Evolutionary conservation across 2,329 filamentous ascomycete genomes (phyloP), one percentile per base, ranked within the genome.

Genomic region (Colletotrichum cereale): DNA sequence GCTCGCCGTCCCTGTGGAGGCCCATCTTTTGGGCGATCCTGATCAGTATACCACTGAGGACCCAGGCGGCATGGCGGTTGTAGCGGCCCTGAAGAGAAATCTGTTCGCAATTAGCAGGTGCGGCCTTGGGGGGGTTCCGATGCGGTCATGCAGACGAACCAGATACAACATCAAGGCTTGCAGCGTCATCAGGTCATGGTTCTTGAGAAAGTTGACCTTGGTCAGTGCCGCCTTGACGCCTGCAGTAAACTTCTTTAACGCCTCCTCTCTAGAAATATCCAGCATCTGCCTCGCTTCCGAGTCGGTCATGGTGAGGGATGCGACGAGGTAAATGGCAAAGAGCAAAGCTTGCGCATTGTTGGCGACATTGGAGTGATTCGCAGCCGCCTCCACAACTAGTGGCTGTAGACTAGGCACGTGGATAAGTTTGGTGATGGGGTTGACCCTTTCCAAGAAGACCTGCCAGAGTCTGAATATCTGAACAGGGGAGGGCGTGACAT

Each of bases 401-500:
- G 87, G 86, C 76, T 94, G 90, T 5, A 94, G 80, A 0, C 90
- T 90, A 0, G 93, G 92, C 1, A 91, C 87, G 77, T 96, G 93
- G 31, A 94, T 89, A 56, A 89, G 82, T 78, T 95, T 95, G 74
- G 90, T 89, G 56, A 94, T 79, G 0, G 93, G 92, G 75, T 95
- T 92, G 66, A 95, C 90, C 72, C 93, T 90, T 60, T 93, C 90
- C 7, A 94, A 82, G 74, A 91, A 95, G 11, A 89, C 84, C 78
- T 94, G 91, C 93, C 93, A 96, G 6, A 96, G 85, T 62, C 87
- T 86, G 76, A 93, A 90, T 34, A 93, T 88, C 42, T 93, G 89
- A 16, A 89, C 86, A 0, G 90, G 87, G 5, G 89, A 84, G 0
- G 93, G 93, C 75, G 92, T 90, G 77, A 92, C 81, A 18, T 86